Evolutionary conservation across 371 early-diverging fungal species (phyloP).

Genomic region (Quaeritorhiza haematococci): DNA sequence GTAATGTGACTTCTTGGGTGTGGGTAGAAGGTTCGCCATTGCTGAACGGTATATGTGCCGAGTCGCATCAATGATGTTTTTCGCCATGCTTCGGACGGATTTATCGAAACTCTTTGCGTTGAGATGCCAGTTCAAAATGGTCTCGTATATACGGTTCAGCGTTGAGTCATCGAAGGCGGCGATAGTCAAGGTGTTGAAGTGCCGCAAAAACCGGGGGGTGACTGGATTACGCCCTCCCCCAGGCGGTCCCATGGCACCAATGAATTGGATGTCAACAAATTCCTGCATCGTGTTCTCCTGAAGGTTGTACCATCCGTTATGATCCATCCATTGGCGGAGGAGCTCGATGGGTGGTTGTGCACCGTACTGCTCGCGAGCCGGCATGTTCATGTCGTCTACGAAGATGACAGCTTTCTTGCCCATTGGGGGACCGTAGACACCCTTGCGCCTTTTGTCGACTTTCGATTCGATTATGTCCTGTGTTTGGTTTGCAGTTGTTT

Average conservation of each 20-base stretch:
- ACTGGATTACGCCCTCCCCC: conserved; percentile 45
- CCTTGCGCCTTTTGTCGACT: conserved; percentile 47
- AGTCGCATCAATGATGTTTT: conserved; percentile 37
- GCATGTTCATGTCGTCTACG: conserved; percentile 55
- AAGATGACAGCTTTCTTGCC: conserved; percentile 45
- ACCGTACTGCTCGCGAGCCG: conserved; percentile 43
- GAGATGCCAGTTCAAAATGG: conserved; percentile 50
- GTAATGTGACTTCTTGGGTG: conserved; percentile 48
- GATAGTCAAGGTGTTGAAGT: conserved; percentile 45
- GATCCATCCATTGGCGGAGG: conserved; percentile 51
- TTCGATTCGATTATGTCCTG: conserved; percentile 50
- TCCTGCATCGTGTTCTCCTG: conserved; percentile 40
- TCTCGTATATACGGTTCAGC: conserved; percentile 39
- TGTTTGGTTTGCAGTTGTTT: conserved; percentile 47
- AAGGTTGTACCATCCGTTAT: conserved; percentile 49
- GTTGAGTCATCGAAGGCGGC: conserved; percentile 42
- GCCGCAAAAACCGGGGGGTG: conserved; percentile 43
- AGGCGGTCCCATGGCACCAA: conserved; percentile 53
- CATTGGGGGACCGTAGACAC: conserved; percentile 42
- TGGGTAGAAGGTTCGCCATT: conserved; percentile 43
- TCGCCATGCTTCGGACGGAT: conserved; percentile 22
- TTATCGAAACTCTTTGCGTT: conserved; percentile 26
- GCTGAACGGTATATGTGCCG: conserved; percentile 39
- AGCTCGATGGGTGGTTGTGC: conserved; percentile 54
- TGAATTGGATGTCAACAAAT: conserved; percentile 47